phyloP scores from a whole-genome alignment of 176 grass and related monocot species.

The Themeda triandra region DNA sequence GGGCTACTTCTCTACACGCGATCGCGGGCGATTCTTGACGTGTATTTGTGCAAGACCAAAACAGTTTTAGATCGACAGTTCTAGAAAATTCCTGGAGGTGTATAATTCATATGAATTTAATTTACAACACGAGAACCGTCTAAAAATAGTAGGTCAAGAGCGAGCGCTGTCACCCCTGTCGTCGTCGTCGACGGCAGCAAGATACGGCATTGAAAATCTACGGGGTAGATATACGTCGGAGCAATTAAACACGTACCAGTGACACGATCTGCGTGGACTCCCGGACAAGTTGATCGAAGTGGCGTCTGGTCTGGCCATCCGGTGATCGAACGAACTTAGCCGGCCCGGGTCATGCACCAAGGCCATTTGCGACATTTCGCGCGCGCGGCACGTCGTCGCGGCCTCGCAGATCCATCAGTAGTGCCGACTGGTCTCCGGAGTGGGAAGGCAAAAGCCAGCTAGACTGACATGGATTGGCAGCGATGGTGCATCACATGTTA shows the following conservation, averaged over 20 bases:
- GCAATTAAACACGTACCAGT: not conserved
- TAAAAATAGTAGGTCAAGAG: not conserved
- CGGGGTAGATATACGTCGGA: not conserved
- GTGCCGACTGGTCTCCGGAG: not conserved
- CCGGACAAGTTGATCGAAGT: not conserved
- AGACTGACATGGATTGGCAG: not conserved
- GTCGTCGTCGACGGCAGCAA: not conserved
- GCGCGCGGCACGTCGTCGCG: not conserved
- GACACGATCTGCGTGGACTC: not conserved
- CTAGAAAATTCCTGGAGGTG: not conserved
- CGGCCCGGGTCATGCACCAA: not conserved
- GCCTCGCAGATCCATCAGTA: not conserved
- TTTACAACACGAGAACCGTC: not conserved
- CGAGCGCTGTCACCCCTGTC: not conserved
- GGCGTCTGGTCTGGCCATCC: too few relatives aligned
- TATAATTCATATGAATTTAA: not conserved
- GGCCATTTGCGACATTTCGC: not conserved
- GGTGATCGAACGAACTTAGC: too few relatives aligned
- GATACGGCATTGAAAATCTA: not conserved
- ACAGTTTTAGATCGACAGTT: not conserved
- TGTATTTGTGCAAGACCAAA: not conserved
- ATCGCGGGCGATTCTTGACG: not conserved
- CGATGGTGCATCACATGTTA: slow-evolving; percentile 5
- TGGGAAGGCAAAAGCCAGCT: not conserved
- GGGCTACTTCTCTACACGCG: not conserved